Evolutionary conservation across 225 moss, liverwort and hornwort genomes (phyloP).

Genomic region (Pleurozium schreberi): DNA sequence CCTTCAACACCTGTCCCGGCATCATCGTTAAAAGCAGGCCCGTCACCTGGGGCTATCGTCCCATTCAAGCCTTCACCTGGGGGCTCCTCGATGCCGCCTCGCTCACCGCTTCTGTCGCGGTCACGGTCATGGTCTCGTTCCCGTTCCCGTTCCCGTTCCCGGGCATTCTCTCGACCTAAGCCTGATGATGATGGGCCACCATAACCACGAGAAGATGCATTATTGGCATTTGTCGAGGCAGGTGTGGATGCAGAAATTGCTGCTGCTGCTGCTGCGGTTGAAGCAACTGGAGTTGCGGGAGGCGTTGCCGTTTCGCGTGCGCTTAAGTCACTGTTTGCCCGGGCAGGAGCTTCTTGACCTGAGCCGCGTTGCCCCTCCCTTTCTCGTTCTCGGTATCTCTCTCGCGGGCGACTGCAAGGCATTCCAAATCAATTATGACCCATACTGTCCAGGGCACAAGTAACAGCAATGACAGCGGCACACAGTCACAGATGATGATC

Average conservation of each 20-base stretch:
- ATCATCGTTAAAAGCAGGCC: slow-evolving; percentile 54
- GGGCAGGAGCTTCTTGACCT: slow-evolving; percentile 53
- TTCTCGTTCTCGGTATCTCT: slow-evolving; percentile 90
- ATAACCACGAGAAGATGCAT: slow-evolving; percentile 27
- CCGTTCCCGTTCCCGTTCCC: slow-evolving; percentile 19
- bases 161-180: slow-evolving; percentile 16
- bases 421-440: not conserved
- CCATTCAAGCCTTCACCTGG: slow-evolving; percentile 37
- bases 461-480: not conserved
- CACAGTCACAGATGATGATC: not conserved
- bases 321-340: slow-evolving; percentile 34
- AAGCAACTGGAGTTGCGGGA: slow-evolving; percentile 79
- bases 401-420: slow-evolving; percentile 65
- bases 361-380: slow-evolving; percentile 55
- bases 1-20: slow-evolving; percentile 46
- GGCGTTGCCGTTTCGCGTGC: slow-evolving; percentile 62
- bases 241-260: slow-evolving; percentile 12
- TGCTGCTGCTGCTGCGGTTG: slow-evolving; percentile 42
- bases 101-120: slow-evolving; percentile 56
- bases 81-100: slow-evolving; percentile 46
- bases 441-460: not conserved
- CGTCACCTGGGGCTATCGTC: slow-evolving; percentile 21
- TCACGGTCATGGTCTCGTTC: slow-evolving; percentile 24
- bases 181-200: slow-evolving; percentile 22
- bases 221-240: not conserved